Evolutionary conservation across 2,329 filamentous ascomycete genomes (phyloP), one percentile per base, ranked within the genome.

Genomic region (Pseudogymnoascus sp.): DNA sequence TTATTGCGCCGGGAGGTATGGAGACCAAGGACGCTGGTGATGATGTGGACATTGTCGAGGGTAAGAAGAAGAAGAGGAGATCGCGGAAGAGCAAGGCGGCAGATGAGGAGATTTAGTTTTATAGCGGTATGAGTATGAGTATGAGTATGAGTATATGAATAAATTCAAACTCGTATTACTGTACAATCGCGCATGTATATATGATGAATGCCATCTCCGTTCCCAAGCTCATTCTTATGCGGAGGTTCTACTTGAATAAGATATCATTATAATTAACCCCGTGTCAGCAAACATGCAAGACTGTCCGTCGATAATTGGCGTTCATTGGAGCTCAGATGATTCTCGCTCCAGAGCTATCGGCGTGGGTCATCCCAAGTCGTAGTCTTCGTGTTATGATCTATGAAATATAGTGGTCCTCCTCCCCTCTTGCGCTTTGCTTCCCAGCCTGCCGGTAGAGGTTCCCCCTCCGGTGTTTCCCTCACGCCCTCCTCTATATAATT

Each of bases 321-420:
- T 42, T 25, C 13, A 25, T 35, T 15, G 92, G 92, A 69, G 97
- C 78, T 70, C 92, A 86, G 27, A 21, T 21, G 21, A 3, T 21
- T 21, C 21, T 21, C 21, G 21, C 21, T 21, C 21, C 21, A 21
- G 4, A 21, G 7, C 29, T 55, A 55, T 33, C 27, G 48, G 29
- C 94, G 86, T 36, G 94, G 94, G 72, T 99, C 94, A 72, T 99
- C 94, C 94, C 94, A 99, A 0, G 94, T 99, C 3, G 94, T 99
- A 0, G 94, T 99, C 81, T 99, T 99, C 45, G 94, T 99, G 78
- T 99, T 99, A 78, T 99, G 94, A 72, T 99, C 94, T 52, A 99
- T 94, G 74, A 99, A 99, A 77, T 99, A 99, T 15, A 99, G 94
- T 64, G 94, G 85, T 29, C 94, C 94, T 13, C 94, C 99, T 75